Conservation (phyloP, 805 yeast genomes). For the Monosporozyma aquatica region DNA sequence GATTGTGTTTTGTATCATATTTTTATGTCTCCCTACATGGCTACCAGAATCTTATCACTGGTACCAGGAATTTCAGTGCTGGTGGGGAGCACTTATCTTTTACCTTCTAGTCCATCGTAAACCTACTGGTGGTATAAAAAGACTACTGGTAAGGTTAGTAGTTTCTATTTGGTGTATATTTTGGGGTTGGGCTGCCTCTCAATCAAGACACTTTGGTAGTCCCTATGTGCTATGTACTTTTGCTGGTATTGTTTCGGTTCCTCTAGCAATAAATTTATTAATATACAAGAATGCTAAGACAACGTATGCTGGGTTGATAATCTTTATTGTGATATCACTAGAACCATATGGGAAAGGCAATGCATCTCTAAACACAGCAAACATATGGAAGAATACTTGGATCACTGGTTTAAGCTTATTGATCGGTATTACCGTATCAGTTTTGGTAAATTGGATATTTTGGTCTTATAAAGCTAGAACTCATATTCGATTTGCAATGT, state of each 20-base stretch:
- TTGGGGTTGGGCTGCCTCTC: constrained; percentile 41
- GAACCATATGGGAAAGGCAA: constrained; percentile 22
- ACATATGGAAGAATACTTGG: constrained; percentile 35
- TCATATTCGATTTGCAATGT: constrained; percentile 33
- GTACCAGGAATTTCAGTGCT: constrained; percentile 37
- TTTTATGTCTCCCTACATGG: constrained; percentile 39
- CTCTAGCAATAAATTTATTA: constrained; percentile 30
- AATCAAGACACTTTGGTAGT: constrained; percentile 31
- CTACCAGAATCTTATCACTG: constrained; percentile 32
- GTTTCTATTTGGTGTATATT: constrained; percentile 36
- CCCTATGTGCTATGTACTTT: constrained; percentile 36
- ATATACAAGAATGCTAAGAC: constrained; percentile 36
- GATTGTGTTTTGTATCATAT: constrained; percentile 30
- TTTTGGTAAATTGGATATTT: constrained; percentile 36
- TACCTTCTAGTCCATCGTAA: constrained; percentile 36
- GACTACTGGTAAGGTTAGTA: constrained; percentile 26
- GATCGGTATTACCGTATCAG: constrained; percentile 33
- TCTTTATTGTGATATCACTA: constrained; percentile 35
- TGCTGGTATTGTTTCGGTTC: constrained; percentile 30
- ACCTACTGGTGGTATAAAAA: constrained; percentile 32
- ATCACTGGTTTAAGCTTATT: constrained; percentile 32
- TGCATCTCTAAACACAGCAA: constrained; percentile 12
- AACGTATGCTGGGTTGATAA: constrained; percentile 33
- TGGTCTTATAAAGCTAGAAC: constrained; percentile 42
- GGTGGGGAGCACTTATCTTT: constrained; percentile 36